Evolutionary conservation across 352 stramenopile species (phyloP).

Genomic region (Bremia lactucae): DNA sequence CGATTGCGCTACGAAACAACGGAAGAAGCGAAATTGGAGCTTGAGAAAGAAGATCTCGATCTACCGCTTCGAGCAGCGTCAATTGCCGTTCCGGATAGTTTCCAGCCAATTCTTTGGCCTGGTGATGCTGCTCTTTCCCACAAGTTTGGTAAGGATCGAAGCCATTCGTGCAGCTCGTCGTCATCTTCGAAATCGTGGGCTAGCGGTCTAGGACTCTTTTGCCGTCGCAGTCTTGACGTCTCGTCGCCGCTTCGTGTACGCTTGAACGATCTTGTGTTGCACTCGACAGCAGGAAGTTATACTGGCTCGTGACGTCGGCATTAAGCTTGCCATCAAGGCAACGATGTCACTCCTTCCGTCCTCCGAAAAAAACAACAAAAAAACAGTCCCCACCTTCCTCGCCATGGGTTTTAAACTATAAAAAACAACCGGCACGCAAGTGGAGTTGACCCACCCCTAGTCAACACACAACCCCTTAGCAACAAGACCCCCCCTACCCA

Average conservation of each 20-base stretch:
- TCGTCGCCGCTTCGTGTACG: constrained; percentile 43
- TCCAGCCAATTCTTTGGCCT: constrained; percentile 27
- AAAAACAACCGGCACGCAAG: constrained; percentile 15
- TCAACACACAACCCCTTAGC: too few relatives aligned
- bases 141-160: constrained; percentile 12
- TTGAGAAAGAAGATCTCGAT: constrained; percentile 8
- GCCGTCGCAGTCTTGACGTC: constrained; percentile 56
- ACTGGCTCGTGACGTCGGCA: constrained; percentile 27
- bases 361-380: too few relatives aligned
- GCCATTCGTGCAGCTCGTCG: constrained; percentile 23
- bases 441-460: constrained; percentile 10
- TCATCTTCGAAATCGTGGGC: constrained; percentile 51
- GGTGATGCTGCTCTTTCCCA: constrained; percentile 10
- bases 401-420: constrained; percentile 14
- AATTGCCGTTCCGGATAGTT: constrained; percentile 42
- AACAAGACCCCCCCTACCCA: too few relatives aligned
- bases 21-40: constrained; percentile 5
- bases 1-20: constrained; percentile 13
- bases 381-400: constrained; percentile 5
- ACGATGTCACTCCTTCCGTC: too few relatives aligned
- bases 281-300: constrained; percentile 50
- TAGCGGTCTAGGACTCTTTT: constrained; percentile 47
- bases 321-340: too few relatives aligned
- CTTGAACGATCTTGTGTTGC: constrained; percentile 54
- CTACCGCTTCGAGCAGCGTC: constrained; percentile 20